Evolutionary conservation across 2,329 filamentous ascomycete species (phyloP), one percentile per base, ranked within the genome.

Genomic region (Pleurostoma richardsiae): DNA sequence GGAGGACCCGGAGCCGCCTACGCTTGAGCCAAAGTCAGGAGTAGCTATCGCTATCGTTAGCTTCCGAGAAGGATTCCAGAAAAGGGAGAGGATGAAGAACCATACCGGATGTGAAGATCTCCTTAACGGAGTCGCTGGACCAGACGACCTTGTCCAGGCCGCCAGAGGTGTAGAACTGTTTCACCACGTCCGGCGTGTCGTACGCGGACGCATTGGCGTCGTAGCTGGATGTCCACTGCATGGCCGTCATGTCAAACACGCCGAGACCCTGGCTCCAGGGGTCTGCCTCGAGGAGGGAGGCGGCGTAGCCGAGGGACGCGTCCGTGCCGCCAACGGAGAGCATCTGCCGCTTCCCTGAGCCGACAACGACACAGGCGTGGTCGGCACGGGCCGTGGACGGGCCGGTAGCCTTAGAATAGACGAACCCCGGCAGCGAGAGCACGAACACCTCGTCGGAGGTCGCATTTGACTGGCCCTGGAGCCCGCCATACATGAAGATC

Each of bases 401-500:
- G 30, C 49, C 47, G 4, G 56, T 45, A 38, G 58, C 59, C 49
- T 62, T 55, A 49, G 65, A 63, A 52, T 66, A 69, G 27, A 57
- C 47, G 46, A 70, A 70, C 2, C 64, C 65, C 3, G 67, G 67
- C 0, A 70, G 54, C 11, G 63, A 66, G 6, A 70, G 61, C 3
- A 70, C 56, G 47, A 61, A 60, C 1, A 69, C 57, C 5, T 67
- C 62, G 30, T 57, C 45, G 4, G 57, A 59, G 5, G 59, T 50
- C 10, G 41, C 48, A 2, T 49, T 40, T 10, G 49, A 48, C 19
- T 58, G 52, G 38, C 49, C 47, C 26, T 53, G 54, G 8, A 51
- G 44, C 41, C 67, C 67, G 30, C 64, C 67, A 39, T 68, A 68
- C 3, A 70, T 54, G 47, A 64, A 70, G 40, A 68, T 64, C 52